These are phyloP conservation scores for Fomitopsis pulvina DNA, from an alignment of 768 basidiomycete genomes.

Conservation along the genomic window DNA sequence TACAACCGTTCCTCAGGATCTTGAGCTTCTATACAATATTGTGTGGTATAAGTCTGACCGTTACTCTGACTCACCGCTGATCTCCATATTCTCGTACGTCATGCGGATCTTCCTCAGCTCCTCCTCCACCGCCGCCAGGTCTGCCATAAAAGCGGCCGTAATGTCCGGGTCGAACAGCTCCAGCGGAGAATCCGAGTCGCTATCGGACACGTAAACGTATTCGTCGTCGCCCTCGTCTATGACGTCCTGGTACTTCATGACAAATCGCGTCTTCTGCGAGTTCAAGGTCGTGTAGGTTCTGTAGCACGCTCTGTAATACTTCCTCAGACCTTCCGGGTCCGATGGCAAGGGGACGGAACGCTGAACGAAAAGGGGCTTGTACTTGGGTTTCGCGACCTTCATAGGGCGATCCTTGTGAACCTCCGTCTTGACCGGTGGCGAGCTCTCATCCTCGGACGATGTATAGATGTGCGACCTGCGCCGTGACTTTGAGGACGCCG, in stretches of 20 bases:
- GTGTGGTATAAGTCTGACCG: no score
- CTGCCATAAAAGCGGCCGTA: slow-evolving; percentile 14
- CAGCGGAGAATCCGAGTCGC: slow-evolving; percentile 31
- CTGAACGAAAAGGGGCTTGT: slow-evolving; percentile 10
- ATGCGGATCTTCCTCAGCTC: slow-evolving; percentile 47
- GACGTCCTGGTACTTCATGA: slow-evolving; percentile 45
- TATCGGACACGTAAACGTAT: slow-evolving; percentile 33
- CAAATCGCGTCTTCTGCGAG: slow-evolving; percentile 41
- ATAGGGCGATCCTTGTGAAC: slow-evolving; percentile 18
- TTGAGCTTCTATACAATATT: no score
- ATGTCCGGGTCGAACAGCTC: slow-evolving; percentile 40
- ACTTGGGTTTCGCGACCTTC: slow-evolving; percentile 20
- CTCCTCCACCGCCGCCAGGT: slow-evolving; percentile 40
- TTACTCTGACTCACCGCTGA: slow-evolving; percentile 7
- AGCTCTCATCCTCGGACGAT: slow-evolving; percentile 54
- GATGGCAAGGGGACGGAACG: slow-evolving; percentile 30
- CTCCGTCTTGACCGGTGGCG: slow-evolving; percentile 23
- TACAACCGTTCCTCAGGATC: no score
- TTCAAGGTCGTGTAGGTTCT: slow-evolving; percentile 42
- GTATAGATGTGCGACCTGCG: slow-evolving; percentile 60
- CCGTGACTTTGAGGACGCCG: slow-evolving; percentile 9
- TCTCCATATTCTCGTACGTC: slow-evolving; percentile 27
- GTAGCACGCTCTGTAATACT: slow-evolving; percentile 47
- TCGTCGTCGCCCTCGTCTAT: slow-evolving; percentile 33
- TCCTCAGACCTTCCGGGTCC: slow-evolving; percentile 46